Base-by-base conservation (phyloP, 2,329 filamentous ascomycete genomes). In the Arthrobotrys entomopaga region DNA sequence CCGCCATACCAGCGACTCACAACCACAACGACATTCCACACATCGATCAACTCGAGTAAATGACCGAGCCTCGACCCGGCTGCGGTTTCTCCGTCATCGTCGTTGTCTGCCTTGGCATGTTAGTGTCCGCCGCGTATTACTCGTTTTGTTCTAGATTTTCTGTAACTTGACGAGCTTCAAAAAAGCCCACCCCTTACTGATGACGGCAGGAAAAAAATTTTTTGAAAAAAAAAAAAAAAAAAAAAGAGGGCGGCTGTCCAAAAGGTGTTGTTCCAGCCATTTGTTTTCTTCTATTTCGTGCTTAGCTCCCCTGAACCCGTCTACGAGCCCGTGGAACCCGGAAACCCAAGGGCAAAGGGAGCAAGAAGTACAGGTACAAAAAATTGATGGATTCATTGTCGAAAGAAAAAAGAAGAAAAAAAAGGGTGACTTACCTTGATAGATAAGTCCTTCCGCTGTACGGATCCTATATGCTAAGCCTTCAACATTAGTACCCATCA, bases 1-100 rank as follows among this genome's bases (percentile, higher is more conserved):
- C 95, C 95, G 2, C 95, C 95, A 81, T 96, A 99, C 95, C 95
- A 99, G 76, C 95, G 84, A 43, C 91, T 93, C 26, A 99, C 94
- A 2, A 99, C 90, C 0, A 99, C 92, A 84, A 98, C 90, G 15
- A 90, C 90, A 81, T 96, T 88, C 93, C 93, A 97, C 10, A 96
- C 85, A 79, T 93, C 91, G 91, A 97, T 97, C 75, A 97, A 83
- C 83, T 97, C 93, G 89, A 99, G 90, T 29, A 99, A 84, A 82
- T 96, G 92, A 73, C 98, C 82, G 79, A 99, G 82, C 48, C 95
- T 86, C 0, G 90, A 89, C 0, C 95, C 95, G 0, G 95, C 95
- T 4, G 95, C 95, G 24, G 91, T 91, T 85, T 99, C 95, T 1
- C 95, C 95, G 81, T 99, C 95, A 79, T 99, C 95, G 79, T 99